These are phyloP conservation scores for Cercospora zeae-maydis DNA, from an alignment of 2,329 filamentous ascomycete genomes.

Conservation along the genomic window DNA sequence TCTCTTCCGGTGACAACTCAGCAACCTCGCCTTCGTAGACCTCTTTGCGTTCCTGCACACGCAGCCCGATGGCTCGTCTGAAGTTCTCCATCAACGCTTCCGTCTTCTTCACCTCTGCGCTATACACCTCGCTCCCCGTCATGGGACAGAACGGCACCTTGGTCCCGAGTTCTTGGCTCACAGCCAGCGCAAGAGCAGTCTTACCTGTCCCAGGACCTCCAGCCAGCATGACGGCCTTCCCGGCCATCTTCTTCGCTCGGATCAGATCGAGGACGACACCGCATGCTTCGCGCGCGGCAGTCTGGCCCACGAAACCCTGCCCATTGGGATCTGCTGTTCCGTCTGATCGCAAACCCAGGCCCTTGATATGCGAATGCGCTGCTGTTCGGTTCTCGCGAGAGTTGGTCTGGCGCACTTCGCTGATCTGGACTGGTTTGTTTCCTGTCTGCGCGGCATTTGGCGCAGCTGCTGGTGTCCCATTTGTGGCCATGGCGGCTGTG, in stretches of 20 bases:
- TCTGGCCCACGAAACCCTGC: conserved; percentile 86
- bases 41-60: conserved; percentile 97
- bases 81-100: conserved; percentile 99
- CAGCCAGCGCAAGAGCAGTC: conserved; percentile 89
- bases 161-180: conserved; percentile 94
- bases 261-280: conserved; percentile 96
- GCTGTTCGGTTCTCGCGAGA: conserved; percentile 88
- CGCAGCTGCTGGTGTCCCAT: conserved; percentile 25
- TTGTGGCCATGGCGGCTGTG: conserved; percentile 25
- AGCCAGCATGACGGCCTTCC: conserved; percentile 85
- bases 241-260: conserved; percentile 94
- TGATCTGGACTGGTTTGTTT: conserved; percentile 36
- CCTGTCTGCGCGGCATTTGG: conserved; percentile 27
- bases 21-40: conserved; percentile 99
- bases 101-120: conserved; percentile 98
- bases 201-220: conserved; percentile 96
- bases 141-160: conserved; percentile 99
- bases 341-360: conserved; percentile 80
- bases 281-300: conserved; percentile 86
- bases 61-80: conserved; percentile 88
- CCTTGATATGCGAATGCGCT: conserved; percentile 96
- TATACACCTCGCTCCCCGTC: conserved; percentile 96
- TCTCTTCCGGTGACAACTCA: conserved; percentile 94
- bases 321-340: conserved; percentile 76
- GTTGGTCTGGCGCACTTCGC: conserved; percentile 35